Percentiles rank a stretch among this genome's conserved stretches.
Evolutionary conservation across 768 basidiomycete genomes (phyloP).

Genomic region (Floccularia luteovirens): DNA sequence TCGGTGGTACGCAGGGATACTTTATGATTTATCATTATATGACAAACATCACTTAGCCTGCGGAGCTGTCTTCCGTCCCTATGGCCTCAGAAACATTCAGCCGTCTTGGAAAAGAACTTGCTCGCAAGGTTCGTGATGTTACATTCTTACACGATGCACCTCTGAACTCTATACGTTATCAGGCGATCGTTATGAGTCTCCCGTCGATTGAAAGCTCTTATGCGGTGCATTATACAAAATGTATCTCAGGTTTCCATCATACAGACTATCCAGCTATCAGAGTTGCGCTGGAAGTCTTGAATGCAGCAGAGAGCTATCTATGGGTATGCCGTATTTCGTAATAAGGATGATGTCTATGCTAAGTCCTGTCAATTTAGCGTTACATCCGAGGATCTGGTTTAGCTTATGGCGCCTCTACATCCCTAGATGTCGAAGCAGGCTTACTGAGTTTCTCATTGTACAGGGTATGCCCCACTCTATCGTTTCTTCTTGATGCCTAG

Average conservation of each 20-base stretch:
- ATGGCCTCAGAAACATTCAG: slow-evolving; percentile 65
- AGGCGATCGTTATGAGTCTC: slow-evolving; percentile 84
- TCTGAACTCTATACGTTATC: slow-evolving; percentile 6
- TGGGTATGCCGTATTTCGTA: slow-evolving; percentile 49
- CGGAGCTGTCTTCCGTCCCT: slow-evolving; percentile 57
- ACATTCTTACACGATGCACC: background rate
- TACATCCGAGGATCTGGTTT: slow-evolving; percentile 92
- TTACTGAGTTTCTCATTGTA: slow-evolving; percentile 72
- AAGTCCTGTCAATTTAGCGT: slow-evolving; percentile 34
- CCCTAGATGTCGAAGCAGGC: slow-evolving; percentile 72
- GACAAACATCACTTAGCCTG: slow-evolving; percentile 25
- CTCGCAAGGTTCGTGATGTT: slow-evolving; percentile 46
- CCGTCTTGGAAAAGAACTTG: slow-evolving; percentile 63
- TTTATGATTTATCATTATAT: background rate
- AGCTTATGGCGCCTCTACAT: slow-evolving; percentile 84
- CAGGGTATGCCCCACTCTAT: slow-evolving; percentile 39
- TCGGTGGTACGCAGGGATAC: slow-evolving; percentile 41
- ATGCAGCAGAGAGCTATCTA: slow-evolving; percentile 90
- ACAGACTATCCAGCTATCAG: slow-evolving; percentile 80
- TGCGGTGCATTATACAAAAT: slow-evolving; percentile 69
- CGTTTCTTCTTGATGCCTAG: slow-evolving; percentile 1
- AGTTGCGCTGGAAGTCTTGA: slow-evolving; percentile 81
- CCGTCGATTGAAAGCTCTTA: slow-evolving; percentile 94
- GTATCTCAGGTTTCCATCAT: slow-evolving; percentile 73
- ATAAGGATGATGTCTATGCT: slow-evolving; percentile 1